Conservation (phyloP, 2,329 filamentous ascomycete species). For the Trichophyton mentagrophytes region DNA sequence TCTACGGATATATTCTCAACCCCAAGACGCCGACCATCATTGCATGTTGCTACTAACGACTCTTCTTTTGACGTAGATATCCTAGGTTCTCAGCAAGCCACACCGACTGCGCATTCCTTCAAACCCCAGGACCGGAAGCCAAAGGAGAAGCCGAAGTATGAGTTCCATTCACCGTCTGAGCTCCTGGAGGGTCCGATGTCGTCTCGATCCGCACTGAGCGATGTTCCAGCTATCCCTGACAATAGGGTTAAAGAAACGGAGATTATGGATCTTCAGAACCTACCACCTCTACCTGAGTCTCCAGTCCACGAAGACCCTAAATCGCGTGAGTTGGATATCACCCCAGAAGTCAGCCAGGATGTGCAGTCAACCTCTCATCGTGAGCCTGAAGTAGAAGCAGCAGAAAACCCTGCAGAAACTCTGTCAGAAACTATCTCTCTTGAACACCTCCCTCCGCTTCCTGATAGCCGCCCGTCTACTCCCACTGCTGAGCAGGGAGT, state of each 20-base stretch:
- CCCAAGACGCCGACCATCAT: constrained; percentile 18
- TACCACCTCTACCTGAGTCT: constrained; percentile 7
- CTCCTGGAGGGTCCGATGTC: constrained; percentile 26
- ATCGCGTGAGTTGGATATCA: neutral
- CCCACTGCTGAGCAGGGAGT: constrained; percentile 6
- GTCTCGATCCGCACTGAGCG: constrained; percentile 14
- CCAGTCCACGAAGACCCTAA: neutral
- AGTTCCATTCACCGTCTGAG: constrained; percentile 37
- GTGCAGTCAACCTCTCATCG: neutral
- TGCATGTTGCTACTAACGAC: constrained; percentile 26
- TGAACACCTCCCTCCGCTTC: constrained; percentile 13
- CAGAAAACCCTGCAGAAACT: neutral
- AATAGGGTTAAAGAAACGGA: neutral
- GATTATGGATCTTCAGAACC: constrained; percentile 3
- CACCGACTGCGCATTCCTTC: constrained; percentile 50
- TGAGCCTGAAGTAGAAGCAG: neutral
- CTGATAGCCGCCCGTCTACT: constrained; percentile 14
- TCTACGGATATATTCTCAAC: neutral
- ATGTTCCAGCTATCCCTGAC: constrained; percentile 15
- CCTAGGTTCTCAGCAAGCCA: constrained; percentile 52
- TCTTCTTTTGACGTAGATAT: constrained; percentile 32
- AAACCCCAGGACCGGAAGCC: constrained; percentile 20
- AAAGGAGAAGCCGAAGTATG: constrained; percentile 32
- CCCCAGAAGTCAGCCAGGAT: neutral
- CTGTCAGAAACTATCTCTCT: neutral